Base-by-base conservation (phyloP, 2,329 filamentous ascomycete species). In the Neonectria sp. region DNA sequence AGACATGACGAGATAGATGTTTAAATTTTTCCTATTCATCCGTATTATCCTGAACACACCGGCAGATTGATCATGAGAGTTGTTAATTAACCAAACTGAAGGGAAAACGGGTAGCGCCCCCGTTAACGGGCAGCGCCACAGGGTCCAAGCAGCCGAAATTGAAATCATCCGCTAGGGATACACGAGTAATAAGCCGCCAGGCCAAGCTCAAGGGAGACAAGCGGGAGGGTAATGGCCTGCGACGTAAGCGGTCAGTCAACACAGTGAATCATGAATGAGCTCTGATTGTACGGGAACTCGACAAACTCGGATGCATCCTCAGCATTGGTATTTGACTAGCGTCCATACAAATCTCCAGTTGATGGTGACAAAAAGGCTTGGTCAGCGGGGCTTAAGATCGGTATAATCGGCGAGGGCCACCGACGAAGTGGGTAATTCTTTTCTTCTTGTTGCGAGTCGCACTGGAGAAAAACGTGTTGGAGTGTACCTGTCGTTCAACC, bases 81-180 rank as follows among this genome's bases (percentile, higher is more conserved):
- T 29, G n/a, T 24, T 15, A 21, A 37, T 35, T 15, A 33, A 35
- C 15, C n/a, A 37, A 53, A 35, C 40, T 48, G 31, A 59, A 45
- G n/a, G 60, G 52, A n/a, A 62, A 33, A 17, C 60, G 53, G 55
- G 53, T 21, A 45, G 61, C 58, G 61, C 68, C 52, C 70, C 70
- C 68, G 49, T 73, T 40, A 53, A 46, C 43, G 27, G 51, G 40
- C 65, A 51, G 57, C 61, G 72, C 72, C 71, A 70, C 71, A 72
- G 69, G 71, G 69, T 63, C 67, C 66, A 37, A 58, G 53, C 71
- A 69, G 65, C 60, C 68, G 68, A 73, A 70, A 74, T 74, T 73
- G 68, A 60, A 67, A 67, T 65, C 63, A 48, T 43, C 25, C 43
- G 35, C 37, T 27, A 31, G 48, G 45, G 52, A 55, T 56, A 46